Evolutionary conservation across 1,139 yeast species (phyloP).

Genomic region (Blastobotrys niveus): DNA sequence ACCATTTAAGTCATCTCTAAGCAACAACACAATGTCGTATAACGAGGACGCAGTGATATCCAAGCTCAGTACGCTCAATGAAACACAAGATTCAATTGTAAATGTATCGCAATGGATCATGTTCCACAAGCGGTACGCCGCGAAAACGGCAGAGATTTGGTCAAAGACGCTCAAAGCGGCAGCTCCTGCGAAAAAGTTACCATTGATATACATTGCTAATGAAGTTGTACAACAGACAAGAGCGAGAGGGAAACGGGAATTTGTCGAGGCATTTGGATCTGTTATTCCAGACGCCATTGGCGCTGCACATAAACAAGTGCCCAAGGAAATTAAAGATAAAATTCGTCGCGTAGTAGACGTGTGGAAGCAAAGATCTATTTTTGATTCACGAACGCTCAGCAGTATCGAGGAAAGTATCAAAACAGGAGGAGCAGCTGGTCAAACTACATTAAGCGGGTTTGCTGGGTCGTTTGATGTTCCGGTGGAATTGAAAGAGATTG

Average conservation of each 20-base stretch:
- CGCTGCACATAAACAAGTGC: conserved; percentile 30
- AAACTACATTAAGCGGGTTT: conserved; percentile 10
- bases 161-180: conserved; percentile 39
- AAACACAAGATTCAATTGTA: conserved; percentile 78
- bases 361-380: conserved; percentile 67
- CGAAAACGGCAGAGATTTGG: conserved; percentile 61
- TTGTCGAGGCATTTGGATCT: conserved; percentile 51
- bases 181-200: conserved; percentile 46
- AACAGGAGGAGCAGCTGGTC: conserved; percentile 28
- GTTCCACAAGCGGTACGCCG: conserved; percentile 66
- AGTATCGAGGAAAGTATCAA: conserved; percentile 41
- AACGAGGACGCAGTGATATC: conserved; percentile 44
- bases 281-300: conserved; percentile 40
- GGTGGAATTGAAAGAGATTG: conserved; percentile 8
- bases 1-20: too few relatives aligned
- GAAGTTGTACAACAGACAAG: conserved; percentile 81
- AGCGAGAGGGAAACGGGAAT: conserved; percentile 56
- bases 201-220: conserved; percentile 67
- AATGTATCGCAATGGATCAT: conserved; percentile 78
- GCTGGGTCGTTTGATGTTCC: conserved; percentile 15
- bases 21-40: conserved; percentile 48
- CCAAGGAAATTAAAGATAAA: conserved; percentile 44
- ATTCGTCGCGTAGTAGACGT: conserved; percentile 62
- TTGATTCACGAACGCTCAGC: too few relatives aligned
- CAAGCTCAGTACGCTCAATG: conserved; percentile 59